These are phyloP conservation scores for Fusarium zealandicum DNA, from an alignment of 2,329 filamentous ascomycete species.

Conservation along the genomic window DNA sequence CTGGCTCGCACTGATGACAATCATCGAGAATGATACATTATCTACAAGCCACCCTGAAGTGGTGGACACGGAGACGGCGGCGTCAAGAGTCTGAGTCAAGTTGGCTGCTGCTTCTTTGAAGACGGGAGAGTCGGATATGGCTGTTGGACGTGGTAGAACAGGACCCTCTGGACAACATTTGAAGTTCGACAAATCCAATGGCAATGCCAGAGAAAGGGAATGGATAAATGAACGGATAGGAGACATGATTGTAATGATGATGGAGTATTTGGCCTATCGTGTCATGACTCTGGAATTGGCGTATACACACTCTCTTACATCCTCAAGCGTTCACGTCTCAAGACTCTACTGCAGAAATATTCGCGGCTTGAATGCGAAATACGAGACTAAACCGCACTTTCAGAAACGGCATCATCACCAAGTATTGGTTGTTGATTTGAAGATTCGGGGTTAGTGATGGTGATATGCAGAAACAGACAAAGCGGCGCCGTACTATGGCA, in stretches of 20 bases:
- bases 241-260: constrained; percentile 7
- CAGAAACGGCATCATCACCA: neutral
- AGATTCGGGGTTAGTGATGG: constrained; percentile 3
- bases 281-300: neutral
- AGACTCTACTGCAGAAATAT: neutral
- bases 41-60: constrained; percentile 46
- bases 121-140: constrained; percentile 30
- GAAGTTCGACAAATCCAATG: constrained; percentile 20
- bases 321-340: too few species aligned
- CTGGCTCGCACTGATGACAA: constrained; percentile 45
- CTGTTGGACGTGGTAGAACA: constrained; percentile 44
- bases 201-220: neutral
- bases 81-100: constrained; percentile 41
- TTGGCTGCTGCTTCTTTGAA: constrained; percentile 42
- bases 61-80: constrained; percentile 44
- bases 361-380: constrained; percentile 15
- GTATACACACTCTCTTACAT: constrained; percentile 5
- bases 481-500: constrained; percentile 15
- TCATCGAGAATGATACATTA: constrained; percentile 51
- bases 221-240: neutral
- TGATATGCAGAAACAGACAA: constrained; percentile 22
- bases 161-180: constrained; percentile 43
- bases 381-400: constrained; percentile 3
- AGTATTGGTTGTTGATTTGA: neutral
- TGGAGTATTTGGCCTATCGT: neutral